These are phyloP conservation scores for Acer saccharum DNA, from an alignment of 345 rosid species.

Conservation along the genomic window DNA sequence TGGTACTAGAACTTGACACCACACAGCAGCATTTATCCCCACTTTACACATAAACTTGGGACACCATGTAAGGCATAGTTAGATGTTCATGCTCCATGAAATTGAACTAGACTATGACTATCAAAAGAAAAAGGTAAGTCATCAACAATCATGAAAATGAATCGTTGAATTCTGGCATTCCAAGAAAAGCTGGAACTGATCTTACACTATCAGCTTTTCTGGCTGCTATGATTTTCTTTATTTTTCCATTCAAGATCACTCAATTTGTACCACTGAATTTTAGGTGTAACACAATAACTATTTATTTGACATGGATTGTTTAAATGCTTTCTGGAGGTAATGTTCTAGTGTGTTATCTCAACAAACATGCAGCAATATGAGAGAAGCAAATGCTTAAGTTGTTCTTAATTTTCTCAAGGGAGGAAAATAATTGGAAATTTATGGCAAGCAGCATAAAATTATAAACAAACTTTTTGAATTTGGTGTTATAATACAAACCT, in stretches of 20 bases:
- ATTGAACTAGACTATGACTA: background rate
- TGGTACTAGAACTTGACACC: too few relatives aligned
- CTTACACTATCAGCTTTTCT: background rate
- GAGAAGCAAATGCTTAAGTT: background rate
- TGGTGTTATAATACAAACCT: slow-evolving; percentile 43
- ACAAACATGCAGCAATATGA: background rate
- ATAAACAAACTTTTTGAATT: background rate
- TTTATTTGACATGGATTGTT: background rate
- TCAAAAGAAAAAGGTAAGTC: background rate
- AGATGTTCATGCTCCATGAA: background rate
- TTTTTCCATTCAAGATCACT: background rate
- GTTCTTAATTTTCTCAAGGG: background rate
- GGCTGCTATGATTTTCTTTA: background rate
- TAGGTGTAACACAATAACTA: background rate
- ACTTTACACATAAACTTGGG: background rate
- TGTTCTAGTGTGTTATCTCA: background rate
- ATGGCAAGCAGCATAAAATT: background rate
- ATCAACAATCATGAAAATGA: background rate
- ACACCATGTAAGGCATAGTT: background rate
- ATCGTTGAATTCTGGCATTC: background rate
- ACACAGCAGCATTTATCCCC: background rate
- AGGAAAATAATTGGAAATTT: background rate
- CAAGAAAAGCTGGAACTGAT: background rate
- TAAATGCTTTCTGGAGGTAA: background rate
- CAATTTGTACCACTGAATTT: background rate